These are phyloP conservation scores for Thoreauomyces humboldtii DNA, from an alignment of 192 early-diverging fungal species.

Conservation along the genomic window DNA sequence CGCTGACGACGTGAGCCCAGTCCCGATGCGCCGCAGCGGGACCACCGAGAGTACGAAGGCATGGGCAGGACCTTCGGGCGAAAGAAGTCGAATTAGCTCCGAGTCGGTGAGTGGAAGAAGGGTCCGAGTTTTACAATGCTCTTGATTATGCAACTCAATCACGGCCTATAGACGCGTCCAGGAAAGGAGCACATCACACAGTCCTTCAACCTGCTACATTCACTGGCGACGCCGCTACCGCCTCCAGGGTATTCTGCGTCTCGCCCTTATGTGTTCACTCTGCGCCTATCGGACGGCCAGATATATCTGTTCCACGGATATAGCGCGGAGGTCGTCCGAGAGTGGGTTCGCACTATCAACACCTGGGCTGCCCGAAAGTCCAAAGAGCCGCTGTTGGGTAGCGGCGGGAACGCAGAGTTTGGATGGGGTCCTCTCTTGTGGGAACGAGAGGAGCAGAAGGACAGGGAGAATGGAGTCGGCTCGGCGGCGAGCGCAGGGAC, in stretches of 20 bases:
- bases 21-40: too few relatives aligned
- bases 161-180: too few relatives aligned
- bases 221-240: conserved; percentile 78
- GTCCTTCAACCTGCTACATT: conserved; percentile 65
- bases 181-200: conserved; percentile 4
- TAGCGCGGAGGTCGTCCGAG: conserved; percentile 65
- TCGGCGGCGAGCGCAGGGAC: background rate
- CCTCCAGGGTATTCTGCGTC: conserved; percentile 78
- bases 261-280: conserved; percentile 80
- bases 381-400: conserved; percentile 85
- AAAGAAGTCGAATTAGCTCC: background rate
- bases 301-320: conserved; percentile 88
- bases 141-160: too few relatives aligned
- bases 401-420: conserved; percentile 87
- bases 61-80: background rate
- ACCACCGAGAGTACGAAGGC: background rate
- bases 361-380: conserved; percentile 91
- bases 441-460: conserved; percentile 24
- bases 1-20: too few relatives aligned
- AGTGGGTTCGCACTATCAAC: conserved; percentile 88
- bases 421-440: conserved; percentile 72
- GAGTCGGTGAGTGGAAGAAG: background rate
- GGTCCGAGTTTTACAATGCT: too few relatives aligned
- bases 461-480: background rate
- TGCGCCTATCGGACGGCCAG: conserved; percentile 77